Base-by-base conservation (phyloP, 2,329 filamentous ascomycete species). In the Falciphora oryzae region DNA sequence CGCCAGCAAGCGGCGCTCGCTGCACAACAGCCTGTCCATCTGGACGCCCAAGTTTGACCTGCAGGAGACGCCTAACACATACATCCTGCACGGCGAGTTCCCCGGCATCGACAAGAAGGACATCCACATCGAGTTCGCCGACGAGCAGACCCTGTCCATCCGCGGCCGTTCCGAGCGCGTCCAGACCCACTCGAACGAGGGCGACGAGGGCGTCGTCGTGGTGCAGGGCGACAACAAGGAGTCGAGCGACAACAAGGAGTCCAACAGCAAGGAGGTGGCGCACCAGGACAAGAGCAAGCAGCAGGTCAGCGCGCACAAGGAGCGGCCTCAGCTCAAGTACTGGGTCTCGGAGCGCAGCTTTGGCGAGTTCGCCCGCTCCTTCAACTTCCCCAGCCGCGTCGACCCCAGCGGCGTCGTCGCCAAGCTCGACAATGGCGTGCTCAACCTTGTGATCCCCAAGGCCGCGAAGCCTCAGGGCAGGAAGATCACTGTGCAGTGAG, bases 1-100 rank as follows among this genome's bases (percentile, higher is more conserved):
- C 67, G 28, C 25, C 32, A 31, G 13, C 60, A 62, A 62, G 60
- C 60, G 60, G 14, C 68, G 66, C 67, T 68, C 60, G 70, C 59
- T 66, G 69, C 70, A 63, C 65, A 68, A 69, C 68, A 65, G 71
- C 67, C 57, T 70, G 69, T 65, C 69, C 83, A 79, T 83, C 72
- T 93, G 92, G 83, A 83, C 85, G 65, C 91, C 91, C 65, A 89
- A 87, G 76, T 94, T 94, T 72, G 91, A 94, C 71, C 82, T 93
- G 67, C 88, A 85, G 74, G 91, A 95, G 79, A 85, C 83, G 13
- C 82, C 83, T 66, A 77, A 85, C 7, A 74, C 79, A 67, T 94
- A 92, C 73, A 88, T 93, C 76, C 87, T 94, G 27, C 86, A 93
- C 71, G 91, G 91, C 71, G 91, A 94, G 76, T 85, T 94, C 7